Percentiles rank a stretch among this genome's conserved stretches.
Evolutionary conservation across 2,329 filamentous ascomycete species (phyloP).

Genomic region (Ceratocystis harringtonii): DNA sequence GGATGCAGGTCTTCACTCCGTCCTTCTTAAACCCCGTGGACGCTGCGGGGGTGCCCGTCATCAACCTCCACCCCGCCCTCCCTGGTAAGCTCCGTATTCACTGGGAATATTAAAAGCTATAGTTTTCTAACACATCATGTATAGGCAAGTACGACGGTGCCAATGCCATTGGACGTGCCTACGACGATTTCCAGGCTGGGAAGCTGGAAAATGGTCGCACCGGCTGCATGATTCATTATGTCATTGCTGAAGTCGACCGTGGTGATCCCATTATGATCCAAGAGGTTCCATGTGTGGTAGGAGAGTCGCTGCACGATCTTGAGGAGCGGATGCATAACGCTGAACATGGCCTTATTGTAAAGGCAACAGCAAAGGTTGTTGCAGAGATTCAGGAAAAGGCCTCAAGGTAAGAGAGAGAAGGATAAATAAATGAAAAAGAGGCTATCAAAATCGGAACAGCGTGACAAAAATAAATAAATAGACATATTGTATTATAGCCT

Average conservation of each 20-base stretch:
- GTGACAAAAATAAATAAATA: not conserved
- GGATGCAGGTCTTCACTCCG: conserved; percentile 68
- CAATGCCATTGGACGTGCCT: conserved; percentile 63
- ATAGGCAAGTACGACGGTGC: conserved; percentile 61
- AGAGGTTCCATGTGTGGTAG: conserved; percentile 51
- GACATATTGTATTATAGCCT: not conserved
- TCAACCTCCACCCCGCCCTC: conserved; percentile 59
- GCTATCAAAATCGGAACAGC: not conserved
- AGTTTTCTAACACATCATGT: not conserved
- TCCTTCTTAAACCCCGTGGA: conserved; percentile 56
- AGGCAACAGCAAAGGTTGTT: conserved; percentile 45
- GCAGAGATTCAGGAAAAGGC: conserved; percentile 25
- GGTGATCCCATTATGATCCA: conserved; percentile 56
- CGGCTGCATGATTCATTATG: conserved; percentile 82
- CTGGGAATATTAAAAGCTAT: no score
- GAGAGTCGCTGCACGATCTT: conserved; percentile 49
- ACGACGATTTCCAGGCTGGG: conserved; percentile 50
- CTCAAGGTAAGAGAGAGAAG: conserved; percentile 3
- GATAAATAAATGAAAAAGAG: not conserved
- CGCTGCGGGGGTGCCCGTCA: conserved; percentile 47
- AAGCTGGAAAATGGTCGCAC: conserved; percentile 53
- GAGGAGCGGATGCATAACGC: conserved; percentile 57
- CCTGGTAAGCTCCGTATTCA: conserved; percentile 20
- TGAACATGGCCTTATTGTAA: conserved; percentile 67
- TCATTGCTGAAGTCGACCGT: conserved; percentile 65